A percentile compares a stretch with the other conserved stretches of the same genome.
These are phyloP conservation scores for Sugiyamaella japonica DNA, from an alignment of 1,139 yeast species.

Conservation along the genomic window DNA sequence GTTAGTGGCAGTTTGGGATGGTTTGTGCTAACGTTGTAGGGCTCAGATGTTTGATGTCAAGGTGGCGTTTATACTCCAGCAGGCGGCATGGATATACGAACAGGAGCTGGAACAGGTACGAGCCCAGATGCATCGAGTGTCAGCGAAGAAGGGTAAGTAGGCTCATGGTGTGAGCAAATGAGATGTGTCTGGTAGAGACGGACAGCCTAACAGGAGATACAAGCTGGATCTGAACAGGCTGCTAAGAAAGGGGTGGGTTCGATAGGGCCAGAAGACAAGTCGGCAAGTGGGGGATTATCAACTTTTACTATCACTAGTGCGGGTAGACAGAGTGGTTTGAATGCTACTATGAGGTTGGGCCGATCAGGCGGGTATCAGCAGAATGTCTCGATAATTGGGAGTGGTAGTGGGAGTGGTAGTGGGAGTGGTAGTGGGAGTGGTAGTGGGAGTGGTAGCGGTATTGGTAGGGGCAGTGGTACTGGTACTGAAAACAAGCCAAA, in stretches of 20 bases:
- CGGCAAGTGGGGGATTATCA: conserved; percentile 9
- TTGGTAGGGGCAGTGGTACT: not conserved
- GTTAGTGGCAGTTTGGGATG: not conserved
- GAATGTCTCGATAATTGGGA: conserved; percentile 1
- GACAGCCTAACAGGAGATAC: not conserved
- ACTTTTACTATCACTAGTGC: conserved; percentile 11
- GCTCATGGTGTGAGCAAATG: not conserved
- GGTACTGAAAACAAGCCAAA: not conserved
- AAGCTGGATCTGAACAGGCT: not conserved
- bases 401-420: conserved; percentile 9
- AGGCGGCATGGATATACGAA: conserved; percentile 51
- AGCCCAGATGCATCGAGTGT: conserved; percentile 39
- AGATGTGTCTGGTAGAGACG: not conserved
- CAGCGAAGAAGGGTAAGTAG: conserved; percentile 10
- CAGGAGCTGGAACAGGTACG: conserved; percentile 46
- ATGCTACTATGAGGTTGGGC: conserved; percentile 3
- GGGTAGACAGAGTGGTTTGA: not conserved
- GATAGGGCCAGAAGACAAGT: conserved; percentile 2
- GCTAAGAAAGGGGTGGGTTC: not conserved
- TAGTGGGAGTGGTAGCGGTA: not conserved
- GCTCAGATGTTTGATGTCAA: conserved; percentile 43
- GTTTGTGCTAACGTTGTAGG: conserved; percentile 10
- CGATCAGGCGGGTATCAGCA: conserved; percentile 1
- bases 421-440: conserved; percentile 3
- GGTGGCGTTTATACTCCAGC: conserved; percentile 46